A percentile compares a stretch with the other conserved stretches of the same genome.
Conservation (phyloP, 352 stramenopile genomes). For the Pilasporangium apinafurcum region DNA sequence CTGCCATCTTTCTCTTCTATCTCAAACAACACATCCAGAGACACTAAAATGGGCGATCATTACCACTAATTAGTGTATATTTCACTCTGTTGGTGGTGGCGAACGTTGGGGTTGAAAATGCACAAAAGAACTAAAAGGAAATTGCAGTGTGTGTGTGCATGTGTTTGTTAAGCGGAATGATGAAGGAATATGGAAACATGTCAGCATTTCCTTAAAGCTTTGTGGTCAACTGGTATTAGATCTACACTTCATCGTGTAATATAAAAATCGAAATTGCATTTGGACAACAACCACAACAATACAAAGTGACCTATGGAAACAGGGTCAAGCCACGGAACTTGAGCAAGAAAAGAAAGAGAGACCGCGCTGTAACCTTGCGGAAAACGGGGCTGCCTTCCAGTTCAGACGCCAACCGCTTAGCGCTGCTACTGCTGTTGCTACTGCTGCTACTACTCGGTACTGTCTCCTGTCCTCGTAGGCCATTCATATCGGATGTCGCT, state of each 20-base stretch:
- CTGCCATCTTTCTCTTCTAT: conserved; percentile 18
- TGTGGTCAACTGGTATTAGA: conserved; percentile 7
- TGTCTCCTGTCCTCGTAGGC: background rate
- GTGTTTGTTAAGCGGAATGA: too few species aligned
- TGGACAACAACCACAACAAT: conserved; percentile 6
- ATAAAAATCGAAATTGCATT: too few species aligned
- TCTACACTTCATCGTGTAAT: background rate
- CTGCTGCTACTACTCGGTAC: background rate
- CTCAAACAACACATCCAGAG: background rate
- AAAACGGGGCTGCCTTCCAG: conserved; percentile 3
- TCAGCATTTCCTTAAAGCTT: background rate
- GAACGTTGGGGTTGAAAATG: too few species aligned
- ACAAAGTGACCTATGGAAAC: conserved; percentile 3
- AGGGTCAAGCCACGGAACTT: too few species aligned
- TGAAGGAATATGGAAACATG: background rate
- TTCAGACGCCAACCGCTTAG: background rate
- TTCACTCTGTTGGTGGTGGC: too few species aligned
- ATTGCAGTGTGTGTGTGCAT: background rate
- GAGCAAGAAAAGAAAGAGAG: too few species aligned
- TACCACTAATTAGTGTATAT: too few species aligned
- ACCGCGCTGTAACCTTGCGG: too few species aligned
- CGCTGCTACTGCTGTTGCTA: background rate
- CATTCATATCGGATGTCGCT: background rate
- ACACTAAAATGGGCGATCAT: conserved; percentile 3
- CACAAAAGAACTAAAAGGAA: background rate